These are phyloP conservation scores for Phialocephala subalpina DNA, from an alignment of 2,329 filamentous ascomycete genomes.

Conservation along the genomic window DNA sequence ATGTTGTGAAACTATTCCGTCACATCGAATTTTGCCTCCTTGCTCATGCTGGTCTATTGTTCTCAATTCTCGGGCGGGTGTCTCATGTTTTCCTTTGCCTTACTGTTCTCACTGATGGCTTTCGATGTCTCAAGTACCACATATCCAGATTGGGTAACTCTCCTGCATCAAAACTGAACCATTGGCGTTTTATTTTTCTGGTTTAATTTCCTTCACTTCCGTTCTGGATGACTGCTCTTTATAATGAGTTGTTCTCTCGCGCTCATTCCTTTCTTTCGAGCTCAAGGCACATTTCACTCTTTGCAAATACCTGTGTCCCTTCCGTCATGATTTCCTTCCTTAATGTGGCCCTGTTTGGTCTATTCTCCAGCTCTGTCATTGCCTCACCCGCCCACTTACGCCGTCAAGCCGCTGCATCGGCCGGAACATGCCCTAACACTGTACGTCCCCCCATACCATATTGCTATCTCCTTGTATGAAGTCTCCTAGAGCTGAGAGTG, in stretches of 20 bases:
- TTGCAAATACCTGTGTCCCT: background rate
- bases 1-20: too few relatives aligned
- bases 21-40: too few relatives aligned
- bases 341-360: background rate
- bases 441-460: background rate
- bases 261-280: background rate
- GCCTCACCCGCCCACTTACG: background rate
- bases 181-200: constrained; percentile 1
- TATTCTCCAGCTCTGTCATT: background rate
- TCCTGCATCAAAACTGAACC: background rate
- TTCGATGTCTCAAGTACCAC: background rate
- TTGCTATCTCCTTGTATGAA: background rate
- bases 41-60: too few relatives aligned
- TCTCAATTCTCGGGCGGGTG: background rate
- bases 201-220: background rate
- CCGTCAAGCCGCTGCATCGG: background rate
- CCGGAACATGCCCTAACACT: background rate
- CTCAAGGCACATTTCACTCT: constrained; percentile 2
- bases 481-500: too few relatives aligned
- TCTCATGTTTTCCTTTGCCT: constrained; percentile 4
- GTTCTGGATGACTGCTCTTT: background rate
- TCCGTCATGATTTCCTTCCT: background rate
- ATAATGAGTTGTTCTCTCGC: background rate
- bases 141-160: background rate
- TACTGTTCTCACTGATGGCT: background rate